Evolutionary conservation across 2,329 filamentous ascomycete species (phyloP), one percentile per base, ranked within the genome.

Genomic region (Colletotrichum horii): DNA sequence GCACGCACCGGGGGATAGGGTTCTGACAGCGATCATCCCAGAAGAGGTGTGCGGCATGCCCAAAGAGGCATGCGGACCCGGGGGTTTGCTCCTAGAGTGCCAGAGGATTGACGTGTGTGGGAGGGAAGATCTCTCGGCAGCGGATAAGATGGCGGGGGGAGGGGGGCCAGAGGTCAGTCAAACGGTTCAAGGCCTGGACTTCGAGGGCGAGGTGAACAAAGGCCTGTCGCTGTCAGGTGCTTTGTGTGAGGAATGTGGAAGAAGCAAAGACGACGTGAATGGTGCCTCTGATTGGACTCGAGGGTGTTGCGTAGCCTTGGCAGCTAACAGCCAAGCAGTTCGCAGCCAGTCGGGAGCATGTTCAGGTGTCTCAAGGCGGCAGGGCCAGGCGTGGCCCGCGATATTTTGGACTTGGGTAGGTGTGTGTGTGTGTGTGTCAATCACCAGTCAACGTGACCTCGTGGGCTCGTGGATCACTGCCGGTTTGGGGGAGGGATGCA

Each of bases 1-100:
- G 32, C 72, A 61, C 43, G 24, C 43, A 22, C 43, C 48, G 67
- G 67, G 14, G 24, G 55, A 72, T 73, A 75, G 64, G 73, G 69
- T 73, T 71, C 70, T 68, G 73, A 75, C 73, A 75, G 56, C 73
- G 56, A 75, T 73, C 12, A 75, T 75, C 69, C 69, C 64, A 8
- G 73, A 16, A 75, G 32, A 68, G 43, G 34, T 52, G 34, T 71
- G 62, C 43, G 62, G 64, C 64, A 38, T 38, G 55, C 73, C 70
- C 19, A 56, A 58, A 67, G 32, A 72, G 73, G 73, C 73, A 75
- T 75, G 69, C 69, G 56, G 69, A 73, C 69, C 69, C 73, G 69
- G 73, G 62, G 61, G 61, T 16, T 34, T 38, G 14, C 19, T 43
- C 4, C 19, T 12, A 48, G 38, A 48, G 38, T 48, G 34, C 55